Evolutionary conservation across 2,329 filamentous ascomycete species (phyloP).

Genomic region (Ascochyta fabae): DNA sequence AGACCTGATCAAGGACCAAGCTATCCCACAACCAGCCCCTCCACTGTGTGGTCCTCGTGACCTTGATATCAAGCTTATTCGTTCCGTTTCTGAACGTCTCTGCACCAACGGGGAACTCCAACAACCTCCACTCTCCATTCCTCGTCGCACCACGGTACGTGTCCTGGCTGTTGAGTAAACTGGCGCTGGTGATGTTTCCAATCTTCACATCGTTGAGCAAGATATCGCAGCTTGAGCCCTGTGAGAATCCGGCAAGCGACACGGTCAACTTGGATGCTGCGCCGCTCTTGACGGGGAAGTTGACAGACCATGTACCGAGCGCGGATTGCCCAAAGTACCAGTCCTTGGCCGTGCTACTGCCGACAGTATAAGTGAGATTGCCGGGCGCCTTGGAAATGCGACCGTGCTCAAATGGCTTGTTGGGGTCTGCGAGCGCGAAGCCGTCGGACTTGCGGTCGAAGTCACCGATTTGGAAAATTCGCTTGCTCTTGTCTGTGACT

Average conservation of each 20-base stretch:
- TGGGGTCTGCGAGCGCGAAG: conserved; percentile 52
- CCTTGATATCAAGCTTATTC: conserved; percentile 49
- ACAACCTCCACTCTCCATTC: conserved; percentile 57
- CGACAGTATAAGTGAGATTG: conserved; percentile 55
- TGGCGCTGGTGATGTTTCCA: conserved; percentile 50
- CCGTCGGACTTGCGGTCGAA: conserved; percentile 57
- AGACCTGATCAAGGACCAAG: conserved; percentile 47
- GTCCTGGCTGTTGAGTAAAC: conserved; percentile 53
- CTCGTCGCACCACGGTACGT: conserved; percentile 57
- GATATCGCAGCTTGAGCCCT: conserved; percentile 51
- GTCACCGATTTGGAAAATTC: conserved; percentile 58
- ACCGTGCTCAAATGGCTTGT: conserved; percentile 53
- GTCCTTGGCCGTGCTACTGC: conserved; percentile 44
- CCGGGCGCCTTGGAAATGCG: conserved; percentile 54
- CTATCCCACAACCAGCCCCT: conserved; percentile 54
- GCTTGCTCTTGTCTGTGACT: conserved; percentile 44
- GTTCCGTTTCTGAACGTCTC: conserved; percentile 39
- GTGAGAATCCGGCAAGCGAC: conserved; percentile 55
- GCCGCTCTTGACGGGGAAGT: conserved; percentile 39
- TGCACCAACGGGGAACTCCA: conserved; percentile 49
- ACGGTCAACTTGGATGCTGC: conserved; percentile 50
- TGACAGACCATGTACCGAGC: conserved; percentile 42
- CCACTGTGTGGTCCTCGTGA: conserved; percentile 48
- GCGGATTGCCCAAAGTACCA: conserved; percentile 59
- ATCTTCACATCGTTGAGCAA: conserved; percentile 51